Evolutionary conservation across 176 grass and related monocot species (phyloP).

Genomic region (Triticum monococcum): DNA sequence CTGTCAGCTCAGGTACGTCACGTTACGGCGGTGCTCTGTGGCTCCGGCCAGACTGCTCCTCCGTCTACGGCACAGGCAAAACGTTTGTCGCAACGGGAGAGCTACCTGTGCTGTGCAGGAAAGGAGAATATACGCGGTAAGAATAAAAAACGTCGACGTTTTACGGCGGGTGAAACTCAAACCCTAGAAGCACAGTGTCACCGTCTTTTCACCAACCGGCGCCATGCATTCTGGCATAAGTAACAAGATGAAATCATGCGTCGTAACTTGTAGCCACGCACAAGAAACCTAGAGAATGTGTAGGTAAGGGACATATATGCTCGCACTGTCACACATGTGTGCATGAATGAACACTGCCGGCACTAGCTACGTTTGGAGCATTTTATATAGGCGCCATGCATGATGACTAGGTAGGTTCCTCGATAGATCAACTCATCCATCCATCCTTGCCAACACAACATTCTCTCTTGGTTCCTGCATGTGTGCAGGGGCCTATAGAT

Average conservation of each 20-base stretch:
- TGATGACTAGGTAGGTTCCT: neutral
- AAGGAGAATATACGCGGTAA: neutral
- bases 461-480: conserved; percentile 23
- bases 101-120: neutral
- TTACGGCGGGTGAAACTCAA: neutral
- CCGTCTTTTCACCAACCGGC: neutral
- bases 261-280: neutral
- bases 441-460: neutral
- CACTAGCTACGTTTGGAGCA: conserved; percentile 6
- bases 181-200: neutral
- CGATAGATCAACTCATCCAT: neutral
- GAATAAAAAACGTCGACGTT: neutral
- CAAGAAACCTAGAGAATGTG: conserved; percentile 9
- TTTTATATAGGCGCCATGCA: neutral
- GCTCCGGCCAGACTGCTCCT: neutral
- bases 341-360: neutral
- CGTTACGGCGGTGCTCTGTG: neutral
- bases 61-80: neutral
- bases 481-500: neutral
- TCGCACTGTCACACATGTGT: neutral
- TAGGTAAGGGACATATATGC: neutral
- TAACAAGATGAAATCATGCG: neutral
- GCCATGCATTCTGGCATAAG: neutral
- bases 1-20: neutral
- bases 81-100: neutral